Base-by-base conservation (phyloP, 495 filamentous ascomycete species). In the Hypoxylon intermedium region DNA sequence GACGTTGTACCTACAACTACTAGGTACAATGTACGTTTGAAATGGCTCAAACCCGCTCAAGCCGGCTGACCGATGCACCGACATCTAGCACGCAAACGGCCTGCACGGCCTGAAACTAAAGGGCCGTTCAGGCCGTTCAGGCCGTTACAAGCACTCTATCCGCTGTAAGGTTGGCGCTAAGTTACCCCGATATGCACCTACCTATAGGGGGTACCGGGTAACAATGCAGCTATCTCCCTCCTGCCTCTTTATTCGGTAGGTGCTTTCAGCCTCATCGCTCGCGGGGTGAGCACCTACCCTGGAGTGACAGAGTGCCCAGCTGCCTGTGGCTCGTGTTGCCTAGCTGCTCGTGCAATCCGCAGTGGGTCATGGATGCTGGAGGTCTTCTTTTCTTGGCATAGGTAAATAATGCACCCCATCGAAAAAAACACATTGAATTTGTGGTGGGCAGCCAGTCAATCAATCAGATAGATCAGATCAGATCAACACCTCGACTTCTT, bases 11-110 rank as follows among this genome's bases (percentile, higher is more conserved):
- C n/a, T n/a, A n/a, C n/a, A n/a, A n/a, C n/a, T n/a, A n/a, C n/a
- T n/a, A n/a, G n/a, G n/a, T n/a, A 46, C 20, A 11, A 31, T 2
- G 6, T 54, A 19, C 24, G 26, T 41, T 65, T 41, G 51, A 60
- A 65, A 60, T 60, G n/a, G 50, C 62, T 55, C 62, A 65, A 60
- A 65, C 44, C 34, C 51, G 40, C 62, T 51, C 62, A 65, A 60
- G 15, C 45, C 56, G 50, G 38, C 16, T 55, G 21, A 54, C 55
- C 61, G 55, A 54, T 51, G 38, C n/a, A 9, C 41, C 15, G 40
- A 51, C 48, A 28, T n/a, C n/a, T 4, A 19, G 36, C 36, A 53
- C 19, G 31, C 41, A 53, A 9, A 33, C 4, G 24, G 24, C 24
- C 4, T 3, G 24, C 24, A 26, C 24, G 24, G 24, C 24, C 24